Evolutionary conservation across 805 yeast genomes (phyloP).

Genomic region (Ogataea paradorogensis): DNA sequence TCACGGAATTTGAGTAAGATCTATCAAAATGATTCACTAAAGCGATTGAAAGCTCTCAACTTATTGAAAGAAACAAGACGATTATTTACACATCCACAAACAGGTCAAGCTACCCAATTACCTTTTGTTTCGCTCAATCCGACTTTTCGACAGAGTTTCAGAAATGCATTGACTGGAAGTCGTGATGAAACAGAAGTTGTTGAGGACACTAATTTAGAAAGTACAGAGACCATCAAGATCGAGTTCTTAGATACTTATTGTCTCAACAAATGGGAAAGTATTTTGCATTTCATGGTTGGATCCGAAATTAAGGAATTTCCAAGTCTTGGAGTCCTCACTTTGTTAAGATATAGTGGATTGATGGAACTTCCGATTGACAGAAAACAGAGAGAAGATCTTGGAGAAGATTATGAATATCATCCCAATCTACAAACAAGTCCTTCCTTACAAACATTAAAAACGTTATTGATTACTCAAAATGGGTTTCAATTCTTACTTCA

Average conservation of each 20-base stretch:
- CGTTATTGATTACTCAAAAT: slow-evolving; percentile 73
- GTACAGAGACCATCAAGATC: slow-evolving; percentile 51
- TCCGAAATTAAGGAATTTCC: slow-evolving; percentile 71
- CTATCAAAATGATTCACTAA: slow-evolving; percentile 72
- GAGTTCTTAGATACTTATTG: slow-evolving; percentile 77
- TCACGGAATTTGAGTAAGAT: slow-evolving; percentile 35
- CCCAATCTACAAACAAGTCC: slow-evolving; percentile 19
- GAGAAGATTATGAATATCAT: slow-evolving; percentile 21
- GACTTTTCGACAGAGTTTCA: slow-evolving; percentile 69
- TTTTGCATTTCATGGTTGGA: slow-evolving; percentile 96
- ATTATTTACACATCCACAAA: slow-evolving; percentile 34
- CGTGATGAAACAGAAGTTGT: slow-evolving; percentile 11
- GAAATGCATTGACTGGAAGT: slow-evolving; percentile 78
- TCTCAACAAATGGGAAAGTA: slow-evolving; percentile 87
- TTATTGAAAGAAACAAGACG: slow-evolving; percentile 56
- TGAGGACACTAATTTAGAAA: slow-evolving; percentile 54
- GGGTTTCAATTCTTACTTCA: slow-evolving; percentile 95
- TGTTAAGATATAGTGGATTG: slow-evolving; percentile 76
- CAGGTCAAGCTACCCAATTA: slow-evolving; percentile 31
- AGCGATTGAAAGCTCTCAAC: slow-evolving; percentile 73
- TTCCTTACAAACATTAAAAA: slow-evolving; percentile 22
- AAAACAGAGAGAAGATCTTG: slow-evolving; percentile 26
- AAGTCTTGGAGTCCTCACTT: slow-evolving; percentile 73
- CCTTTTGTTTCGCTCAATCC: slow-evolving; percentile 55
- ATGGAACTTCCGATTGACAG: slow-evolving; percentile 64